Evolutionary conservation across 2,329 filamentous ascomycete genomes (phyloP), one percentile per base, ranked within the genome.

Genomic region (Penicillium sp.): DNA sequence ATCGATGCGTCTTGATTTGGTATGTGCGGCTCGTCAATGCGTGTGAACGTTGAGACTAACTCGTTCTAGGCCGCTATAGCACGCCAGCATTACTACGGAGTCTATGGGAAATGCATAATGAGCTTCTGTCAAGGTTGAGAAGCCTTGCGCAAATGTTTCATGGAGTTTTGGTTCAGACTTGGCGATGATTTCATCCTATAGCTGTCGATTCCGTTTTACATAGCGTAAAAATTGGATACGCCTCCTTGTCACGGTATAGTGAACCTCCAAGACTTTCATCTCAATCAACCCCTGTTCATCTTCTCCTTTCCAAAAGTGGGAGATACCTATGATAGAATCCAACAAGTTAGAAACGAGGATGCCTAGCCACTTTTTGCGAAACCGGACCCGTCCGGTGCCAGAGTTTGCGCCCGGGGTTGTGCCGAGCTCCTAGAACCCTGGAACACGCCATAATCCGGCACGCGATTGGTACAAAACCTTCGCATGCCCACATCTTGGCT

Each of bases 31-130:
- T 35, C 6, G n/a, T 43, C 30, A 11, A 11, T 30, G 5, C 4
- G 10, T 13, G 4, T 5, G 11, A 30, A 5, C 28, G 9, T 20
- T 18, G 35, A 13, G 10, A 11, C 35, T 38, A 9, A 38, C 11
- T 20, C 11, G 30, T 24, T 30, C 14, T 24, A 14, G 11, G n/a
- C 24, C 30, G n/a, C 35, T 11, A 38, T 20, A 35, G 31, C 31
- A 13, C n/a, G n/a, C 22, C 39, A 28, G 24, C 25, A 14, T 49
- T 39, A 43, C 24, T 39, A 48, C 39, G 47, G 47, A 44, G 40
- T 42, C 8, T 16, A 27, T 28, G 16, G 16, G 24, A 28, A 22
- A 44, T 24, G 30, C 18, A 24, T 38, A 20, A 44, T 11, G 14
- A 46, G n/a, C n/a, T 30, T 1, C 28, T 2, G 27, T 20, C 18